phyloP scores from a whole-genome alignment of 164 flowering plant species.

The Stephania cephalantha region DNA sequence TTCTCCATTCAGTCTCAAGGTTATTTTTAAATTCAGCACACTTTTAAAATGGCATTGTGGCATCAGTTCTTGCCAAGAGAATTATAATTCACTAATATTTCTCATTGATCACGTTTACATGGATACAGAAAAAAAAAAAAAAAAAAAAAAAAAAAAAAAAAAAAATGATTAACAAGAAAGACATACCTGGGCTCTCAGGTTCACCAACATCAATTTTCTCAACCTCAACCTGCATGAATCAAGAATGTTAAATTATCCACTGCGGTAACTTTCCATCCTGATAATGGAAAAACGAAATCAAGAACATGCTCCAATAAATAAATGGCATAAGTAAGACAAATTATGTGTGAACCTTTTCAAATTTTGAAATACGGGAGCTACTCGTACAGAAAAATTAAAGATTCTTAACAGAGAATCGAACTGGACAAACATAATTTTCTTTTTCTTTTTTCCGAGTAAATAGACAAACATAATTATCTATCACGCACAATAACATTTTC shows the following conservation, averaged over 20 bases:
- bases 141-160: not conserved
- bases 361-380: not conserved
- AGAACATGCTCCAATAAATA: not conserved
- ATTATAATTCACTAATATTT: not conserved
- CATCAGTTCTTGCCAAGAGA: not conserved
- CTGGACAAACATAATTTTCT: not conserved
- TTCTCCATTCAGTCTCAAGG: too few species aligned
- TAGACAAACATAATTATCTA: not conserved
- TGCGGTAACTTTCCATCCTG: not conserved
- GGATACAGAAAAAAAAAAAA: not conserved
- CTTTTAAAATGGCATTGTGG: not conserved
- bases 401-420: not conserved
- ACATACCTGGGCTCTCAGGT: slow-evolving; percentile 51
- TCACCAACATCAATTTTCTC: slow-evolving; percentile 78
- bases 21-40: too few species aligned
- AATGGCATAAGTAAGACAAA: not conserved
- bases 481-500: not conserved
- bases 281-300: not conserved
- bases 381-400: not conserved
- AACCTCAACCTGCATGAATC: slow-evolving; percentile 61
- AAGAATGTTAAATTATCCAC: slow-evolving; percentile 4
- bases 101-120: not conserved
- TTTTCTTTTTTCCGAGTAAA: too few species aligned
- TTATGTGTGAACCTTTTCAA: not conserved
- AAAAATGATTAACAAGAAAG: not conserved